A percentile compares a stretch with the other conserved stretches of the same genome.
These are phyloP conservation scores for Colletotrichum somersetense DNA, from an alignment of 2,329 filamentous ascomycete species.

Conservation along the genomic window DNA sequence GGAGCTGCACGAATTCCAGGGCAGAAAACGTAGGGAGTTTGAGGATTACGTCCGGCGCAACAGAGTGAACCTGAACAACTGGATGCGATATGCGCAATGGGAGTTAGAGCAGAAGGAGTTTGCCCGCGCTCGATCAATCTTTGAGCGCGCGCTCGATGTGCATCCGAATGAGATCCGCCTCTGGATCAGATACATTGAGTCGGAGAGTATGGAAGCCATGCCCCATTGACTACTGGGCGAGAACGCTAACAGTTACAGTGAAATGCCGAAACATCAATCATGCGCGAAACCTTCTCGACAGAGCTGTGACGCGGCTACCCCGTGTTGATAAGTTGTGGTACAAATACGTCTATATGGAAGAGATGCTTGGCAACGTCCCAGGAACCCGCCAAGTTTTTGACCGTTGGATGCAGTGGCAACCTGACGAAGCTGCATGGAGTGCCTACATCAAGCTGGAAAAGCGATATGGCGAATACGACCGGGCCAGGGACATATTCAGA, in stretches of 20 bases:
- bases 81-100: constrained; percentile 98
- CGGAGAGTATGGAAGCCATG: constrained; percentile 84
- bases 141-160: constrained; percentile 93
- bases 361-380: constrained; percentile 94
- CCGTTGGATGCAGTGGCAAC: constrained; percentile 98
- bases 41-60: constrained; percentile 98
- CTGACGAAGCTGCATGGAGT: constrained; percentile 94
- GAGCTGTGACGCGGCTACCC: constrained; percentile 92
- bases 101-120: constrained; percentile 99
- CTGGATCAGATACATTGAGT: constrained; percentile 94
- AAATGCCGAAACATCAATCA: constrained; percentile 88
- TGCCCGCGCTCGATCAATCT: constrained; percentile 89
- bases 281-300: constrained; percentile 92
- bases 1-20: constrained; percentile 97
- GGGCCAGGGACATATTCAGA: constrained; percentile 90
- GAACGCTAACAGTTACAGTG: constrained; percentile 27
- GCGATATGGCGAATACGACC: constrained; percentile 90
- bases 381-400: constrained; percentile 96
- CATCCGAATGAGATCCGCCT: constrained; percentile 87
- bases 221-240: background rate
- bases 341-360: constrained; percentile 99
- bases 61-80: constrained; percentile 96
- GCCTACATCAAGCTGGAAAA: constrained; percentile 98
- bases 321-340: constrained; percentile 98
- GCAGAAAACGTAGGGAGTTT: constrained; percentile 94